Percentiles rank a stretch among this genome's conserved stretches.
Evolutionary conservation across 768 basidiomycete genomes (phyloP).

Genomic region (Mrakia blollopis): DNA sequence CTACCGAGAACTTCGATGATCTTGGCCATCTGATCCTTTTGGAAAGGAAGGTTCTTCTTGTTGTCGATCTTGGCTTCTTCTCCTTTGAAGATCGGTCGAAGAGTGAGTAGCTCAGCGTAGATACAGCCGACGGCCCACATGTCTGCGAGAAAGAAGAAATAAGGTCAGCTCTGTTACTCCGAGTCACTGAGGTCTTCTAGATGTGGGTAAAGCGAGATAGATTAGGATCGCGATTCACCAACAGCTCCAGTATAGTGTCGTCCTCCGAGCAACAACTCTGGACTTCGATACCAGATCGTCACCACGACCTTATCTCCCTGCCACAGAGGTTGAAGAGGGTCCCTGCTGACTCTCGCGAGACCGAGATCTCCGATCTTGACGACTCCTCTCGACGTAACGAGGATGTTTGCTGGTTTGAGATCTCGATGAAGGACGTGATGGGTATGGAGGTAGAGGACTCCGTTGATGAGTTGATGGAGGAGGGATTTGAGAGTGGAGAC

Average conservation of each 20-base stretch:
- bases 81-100: constrained; percentile 96
- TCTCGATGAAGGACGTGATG: constrained; percentile 94
- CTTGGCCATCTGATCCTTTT: constrained; percentile 86
- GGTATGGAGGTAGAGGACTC: constrained; percentile 88
- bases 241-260: constrained; percentile 97
- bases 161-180: neutral
- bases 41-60: constrained; percentile 98
- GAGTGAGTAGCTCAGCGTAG: constrained; percentile 85
- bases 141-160: constrained; percentile 48
- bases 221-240: constrained; percentile 38
- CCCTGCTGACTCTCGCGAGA: constrained; percentile 81
- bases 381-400: constrained; percentile 78
- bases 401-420: constrained; percentile 97
- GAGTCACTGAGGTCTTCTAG: too few relatives aligned
- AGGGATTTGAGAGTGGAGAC: constrained; percentile 81
- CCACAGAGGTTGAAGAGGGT: constrained; percentile 85
- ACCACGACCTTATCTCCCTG: constrained; percentile 97
- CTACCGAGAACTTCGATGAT: constrained; percentile 95
- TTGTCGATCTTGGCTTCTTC: constrained; percentile 93
- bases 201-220: too few relatives aligned
- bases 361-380: constrained; percentile 99
- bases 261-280: constrained; percentile 90
- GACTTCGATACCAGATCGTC: constrained; percentile 98
- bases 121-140: constrained; percentile 99
- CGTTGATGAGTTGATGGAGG: constrained; percentile 88